phyloP scores from a whole-genome alignment of 1,284 basidiomycete genomes.

The Cutaneotrichosporon sp. region DNA sequence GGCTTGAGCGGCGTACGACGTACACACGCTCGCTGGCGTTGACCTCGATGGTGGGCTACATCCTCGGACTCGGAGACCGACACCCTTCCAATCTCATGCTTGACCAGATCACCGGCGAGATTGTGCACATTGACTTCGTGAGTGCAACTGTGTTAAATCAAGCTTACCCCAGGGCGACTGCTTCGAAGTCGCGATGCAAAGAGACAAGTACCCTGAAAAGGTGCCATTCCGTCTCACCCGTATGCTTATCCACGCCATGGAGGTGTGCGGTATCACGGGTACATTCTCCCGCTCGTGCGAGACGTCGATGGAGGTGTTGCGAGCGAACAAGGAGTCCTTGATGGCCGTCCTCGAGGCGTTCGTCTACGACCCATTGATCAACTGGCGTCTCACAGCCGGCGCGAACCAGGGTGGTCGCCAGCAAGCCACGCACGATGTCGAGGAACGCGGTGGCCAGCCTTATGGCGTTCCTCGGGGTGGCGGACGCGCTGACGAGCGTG shows the following conservation, averaged over 20 bases:
- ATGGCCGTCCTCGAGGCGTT: constrained; percentile 93
- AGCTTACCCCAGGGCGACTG: constrained; percentile 62
- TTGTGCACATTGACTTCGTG: constrained; percentile 92
- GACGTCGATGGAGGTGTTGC: constrained; percentile 92
- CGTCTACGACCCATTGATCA: constrained; percentile 58
- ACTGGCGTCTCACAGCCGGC: constrained; percentile 53
- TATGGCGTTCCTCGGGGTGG: constrained; percentile 10
- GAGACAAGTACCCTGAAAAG: constrained; percentile 98
- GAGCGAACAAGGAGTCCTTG: constrained; percentile 95
- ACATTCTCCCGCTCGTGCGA: constrained; percentile 95
- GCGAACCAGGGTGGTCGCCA: constrained; percentile 43
- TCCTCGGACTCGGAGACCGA: constrained; percentile 94
- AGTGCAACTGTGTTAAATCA: constrained; percentile 13
- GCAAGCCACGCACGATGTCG: constrained; percentile 16
- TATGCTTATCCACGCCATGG: constrained; percentile 99
- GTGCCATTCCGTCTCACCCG: constrained; percentile 97
- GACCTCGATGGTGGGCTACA: constrained; percentile 96
- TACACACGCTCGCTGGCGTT: constrained; percentile 94
- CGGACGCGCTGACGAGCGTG: constrained; percentile 46
- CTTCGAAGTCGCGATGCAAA: constrained; percentile 89
- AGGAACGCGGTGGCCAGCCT: constrained; percentile 14
- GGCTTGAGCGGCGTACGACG: constrained; percentile 94
- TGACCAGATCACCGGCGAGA: constrained; percentile 87
- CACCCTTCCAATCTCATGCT: constrained; percentile 95
- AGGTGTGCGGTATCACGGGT: constrained; percentile 95